Evolutionary conservation across 202 grass and related monocot genomes (phyloP), one percentile per base, ranked within the genome.

Genomic region (Dendrocalamus latiflorus): DNA sequence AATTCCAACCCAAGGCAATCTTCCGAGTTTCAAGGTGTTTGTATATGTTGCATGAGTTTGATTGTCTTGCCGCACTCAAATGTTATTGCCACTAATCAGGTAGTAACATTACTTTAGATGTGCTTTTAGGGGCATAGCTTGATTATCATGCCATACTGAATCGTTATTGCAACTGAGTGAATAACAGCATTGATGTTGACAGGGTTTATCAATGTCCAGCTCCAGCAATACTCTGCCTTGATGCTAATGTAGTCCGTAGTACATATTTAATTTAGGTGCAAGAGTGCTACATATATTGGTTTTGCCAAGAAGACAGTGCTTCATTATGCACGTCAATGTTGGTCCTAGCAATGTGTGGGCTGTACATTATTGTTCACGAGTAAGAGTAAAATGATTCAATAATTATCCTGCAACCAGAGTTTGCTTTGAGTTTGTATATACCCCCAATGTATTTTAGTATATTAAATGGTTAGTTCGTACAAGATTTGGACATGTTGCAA

Each of bases 191-290:
- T 44, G 15, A 54, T 86, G 6, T 74, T 47, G 3, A 70, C 77
- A 58, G 17, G 42, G 9, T 68, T 62, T 20, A 41, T 57, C 34
- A 25, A 18, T 74, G 51, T 21, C 20, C 21, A 59, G 25, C 61
- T 88, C 48, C 11, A 83, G 5, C 24, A 34, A 72, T 26, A 14
- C 60, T 50, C 33, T 22, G 25, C 25, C 21, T 59, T 60, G 17
- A 21, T 37, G 25, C 6, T 53, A 62, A 57, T 80, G 64, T 69
- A 28, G 11, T 25, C 24, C 38, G 9, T 36, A 18, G 12, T 63
- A 60, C 48, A 22, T 77, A 14, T 77, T 69, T 12, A 8, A 63
- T 85, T 75, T 77, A 33, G 45, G 47, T 54, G 28, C 55, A 81
- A 64, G 45, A 42, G 36, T 42, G 45, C 49, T 51, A 66, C 67